These are phyloP conservation scores for Fusarium sp. DNA, from an alignment of 2,329 filamentous ascomycete genomes.

Conservation along the genomic window DNA sequence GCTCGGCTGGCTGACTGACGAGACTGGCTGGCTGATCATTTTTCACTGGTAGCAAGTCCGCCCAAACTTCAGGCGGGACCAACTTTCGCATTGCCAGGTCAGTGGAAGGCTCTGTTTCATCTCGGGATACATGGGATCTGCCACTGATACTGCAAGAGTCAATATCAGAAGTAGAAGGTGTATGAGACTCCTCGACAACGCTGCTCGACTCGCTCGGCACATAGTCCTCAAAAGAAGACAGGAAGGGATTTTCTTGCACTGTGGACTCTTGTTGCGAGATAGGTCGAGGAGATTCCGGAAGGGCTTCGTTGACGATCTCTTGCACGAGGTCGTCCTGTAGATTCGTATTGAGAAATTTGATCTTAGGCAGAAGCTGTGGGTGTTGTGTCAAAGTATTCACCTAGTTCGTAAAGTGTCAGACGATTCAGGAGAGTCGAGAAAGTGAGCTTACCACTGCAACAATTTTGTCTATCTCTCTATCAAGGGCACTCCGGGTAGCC, in stretches of 20 bases:
- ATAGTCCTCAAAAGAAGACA: fast-evolving
- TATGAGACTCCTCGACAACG: background rate
- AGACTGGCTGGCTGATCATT: background rate
- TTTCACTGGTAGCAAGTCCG: background rate
- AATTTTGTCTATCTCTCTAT: background rate
- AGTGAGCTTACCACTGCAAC: background rate
- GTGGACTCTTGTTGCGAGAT: background rate
- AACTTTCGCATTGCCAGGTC: background rate
- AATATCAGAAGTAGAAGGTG: fast-evolving
- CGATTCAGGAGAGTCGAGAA: fast-evolving
- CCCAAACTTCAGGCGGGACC: background rate
- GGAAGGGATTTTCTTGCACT: fast-evolving
- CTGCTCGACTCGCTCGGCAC: background rate
- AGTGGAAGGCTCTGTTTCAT: fast-evolving
- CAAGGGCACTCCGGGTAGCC: background rate
- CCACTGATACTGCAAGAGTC: fast-evolving
- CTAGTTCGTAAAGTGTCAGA: background rate
- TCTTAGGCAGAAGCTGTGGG: background rate
- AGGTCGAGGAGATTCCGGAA: background rate
- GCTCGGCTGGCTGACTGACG: fast-evolving
- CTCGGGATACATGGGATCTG: fast-evolving
- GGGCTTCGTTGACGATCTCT: background rate
- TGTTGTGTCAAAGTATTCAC: background rate
- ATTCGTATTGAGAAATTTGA: background rate
- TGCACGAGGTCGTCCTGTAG: background rate